Evolutionary conservation across 495 filamentous ascomycete species (phyloP).

Genomic region (Apiosordaria backusii): DNA sequence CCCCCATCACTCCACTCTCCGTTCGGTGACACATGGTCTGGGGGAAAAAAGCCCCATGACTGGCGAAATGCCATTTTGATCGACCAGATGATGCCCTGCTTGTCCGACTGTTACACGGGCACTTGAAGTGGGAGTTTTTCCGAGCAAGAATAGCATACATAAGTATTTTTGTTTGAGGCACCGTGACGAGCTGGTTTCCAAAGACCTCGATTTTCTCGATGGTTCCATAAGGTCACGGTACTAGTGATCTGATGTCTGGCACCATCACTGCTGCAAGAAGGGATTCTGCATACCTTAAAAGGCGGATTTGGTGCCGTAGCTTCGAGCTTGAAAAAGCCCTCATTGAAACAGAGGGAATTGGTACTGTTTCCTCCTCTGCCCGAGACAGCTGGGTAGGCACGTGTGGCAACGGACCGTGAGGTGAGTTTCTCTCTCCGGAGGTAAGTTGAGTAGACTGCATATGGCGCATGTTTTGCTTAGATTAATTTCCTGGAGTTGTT

Average conservation of each 20-base stretch:
- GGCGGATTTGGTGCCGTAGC: no score
- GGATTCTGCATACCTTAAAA: background rate
- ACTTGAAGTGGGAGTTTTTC: background rate
- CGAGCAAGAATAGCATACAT: background rate
- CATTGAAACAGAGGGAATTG: background rate
- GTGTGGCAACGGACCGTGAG: background rate
- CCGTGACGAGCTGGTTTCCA: no score
- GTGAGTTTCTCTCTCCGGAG: background rate
- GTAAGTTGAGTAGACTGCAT: background rate
- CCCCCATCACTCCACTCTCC: background rate
- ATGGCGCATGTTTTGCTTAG: background rate
- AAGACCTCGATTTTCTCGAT: no score
- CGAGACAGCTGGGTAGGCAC: background rate
- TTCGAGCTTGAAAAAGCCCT: background rate
- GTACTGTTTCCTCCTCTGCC: background rate
- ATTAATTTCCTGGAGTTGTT: background rate
- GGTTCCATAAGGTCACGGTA: no score
- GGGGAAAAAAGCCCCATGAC: background rate
- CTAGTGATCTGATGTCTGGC: no score
- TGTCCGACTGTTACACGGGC: background rate
- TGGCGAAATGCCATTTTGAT: background rate
- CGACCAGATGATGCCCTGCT: background rate
- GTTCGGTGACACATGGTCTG: background rate
- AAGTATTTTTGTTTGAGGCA: background rate
- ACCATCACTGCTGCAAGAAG: background rate